Conservation (phyloP, 352 stramenopile species). For the Phytophthora europaea region DNA sequence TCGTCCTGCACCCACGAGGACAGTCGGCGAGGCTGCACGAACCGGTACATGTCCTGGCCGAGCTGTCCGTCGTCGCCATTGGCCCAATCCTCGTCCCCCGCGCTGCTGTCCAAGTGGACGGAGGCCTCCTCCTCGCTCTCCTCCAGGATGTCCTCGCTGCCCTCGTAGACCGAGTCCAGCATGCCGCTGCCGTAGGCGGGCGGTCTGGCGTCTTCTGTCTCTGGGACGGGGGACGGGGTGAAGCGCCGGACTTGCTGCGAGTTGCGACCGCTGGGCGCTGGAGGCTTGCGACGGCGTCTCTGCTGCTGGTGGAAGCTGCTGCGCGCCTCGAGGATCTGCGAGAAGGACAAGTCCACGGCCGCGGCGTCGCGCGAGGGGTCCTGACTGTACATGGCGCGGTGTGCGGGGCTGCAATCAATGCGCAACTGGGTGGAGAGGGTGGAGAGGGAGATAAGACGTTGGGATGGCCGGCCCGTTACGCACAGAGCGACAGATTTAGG, state of each 20-base stretch:
- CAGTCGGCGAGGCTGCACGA: constrained; percentile 81
- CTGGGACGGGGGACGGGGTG: constrained; percentile 22
- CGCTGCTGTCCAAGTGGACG: constrained; percentile 37
- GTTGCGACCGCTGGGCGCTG: background rate
- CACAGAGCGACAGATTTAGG: background rate
- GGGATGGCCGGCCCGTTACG: constrained; percentile 4
- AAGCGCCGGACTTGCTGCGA: constrained; percentile 13
- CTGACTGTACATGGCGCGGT: constrained; percentile 46
- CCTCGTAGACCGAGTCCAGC: constrained; percentile 72
- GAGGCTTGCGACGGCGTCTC: constrained; percentile 31
- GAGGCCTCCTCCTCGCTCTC: constrained; percentile 27
- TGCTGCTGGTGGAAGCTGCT: constrained; percentile 65
- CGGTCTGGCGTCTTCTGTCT: constrained; percentile 23
- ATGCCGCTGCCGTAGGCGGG: constrained; percentile 45
- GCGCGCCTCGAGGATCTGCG: constrained; percentile 79
- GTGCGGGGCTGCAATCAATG: background rate
- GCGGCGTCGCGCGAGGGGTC: constrained; percentile 45
- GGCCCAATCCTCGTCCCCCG: constrained; percentile 76
- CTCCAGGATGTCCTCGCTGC: constrained; percentile 52
- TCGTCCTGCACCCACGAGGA: constrained; percentile 90
- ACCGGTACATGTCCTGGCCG: constrained; percentile 82
- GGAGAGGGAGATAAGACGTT: constrained; percentile 9
- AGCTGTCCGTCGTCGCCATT: constrained; percentile 56
- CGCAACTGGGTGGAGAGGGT: background rate
- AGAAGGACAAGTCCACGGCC: constrained; percentile 81